Base-by-base conservation (phyloP, 1,139 yeast species). In the Zygosaccharomyces sapae region DNA sequence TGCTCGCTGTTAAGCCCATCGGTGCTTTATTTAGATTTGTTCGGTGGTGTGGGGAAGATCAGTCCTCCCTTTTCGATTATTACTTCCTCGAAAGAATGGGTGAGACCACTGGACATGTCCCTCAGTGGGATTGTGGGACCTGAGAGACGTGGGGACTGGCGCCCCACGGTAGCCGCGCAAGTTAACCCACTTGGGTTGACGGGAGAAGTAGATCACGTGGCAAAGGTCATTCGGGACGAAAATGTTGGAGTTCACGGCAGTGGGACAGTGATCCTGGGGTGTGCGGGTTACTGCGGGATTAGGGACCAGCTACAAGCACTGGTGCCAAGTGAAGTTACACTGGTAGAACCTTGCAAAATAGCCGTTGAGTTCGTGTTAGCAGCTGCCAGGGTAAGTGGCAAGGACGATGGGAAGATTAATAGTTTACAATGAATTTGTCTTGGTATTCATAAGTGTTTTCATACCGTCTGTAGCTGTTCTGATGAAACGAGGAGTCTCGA, bases 401-500 rank as follows among this genome's bases (percentile, higher is more conserved):
- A 8, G 34, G 41, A 31, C 16, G 29, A 9, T 37, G 41, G 13
- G 22, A 27, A 31, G n/a, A 10, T 18, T 22, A 16, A 8, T 22
- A n/a, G 18, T 41, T 16, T 41, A 33, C 25, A 41, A 41, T 25
- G 38, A 41, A 9, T 36, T 41, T 9, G 33, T 41, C 55, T 69
- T 86, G 55, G 94, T 87, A 22, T 73, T 87, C 45, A 64, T 87
- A 48, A 90, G 95, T n/a, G 76, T 87, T 53, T 80, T 87, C 61
- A 61, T 86, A 44, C 96, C 96, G 4, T 95, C 95, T 4, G 70
- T 87, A 30, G 90, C 95, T 8, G 96, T 88, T 25, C 76, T 83
- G 54, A 69, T 87, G 55, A 86, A 86, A 67, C 72, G 89, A 54
- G 95, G 95, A 0, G 78, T 78, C 58, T 77, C 88, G 37, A 59